Conservation (phyloP, 2,329 filamentous ascomycete species). For the Didymella pinodella region DNA sequence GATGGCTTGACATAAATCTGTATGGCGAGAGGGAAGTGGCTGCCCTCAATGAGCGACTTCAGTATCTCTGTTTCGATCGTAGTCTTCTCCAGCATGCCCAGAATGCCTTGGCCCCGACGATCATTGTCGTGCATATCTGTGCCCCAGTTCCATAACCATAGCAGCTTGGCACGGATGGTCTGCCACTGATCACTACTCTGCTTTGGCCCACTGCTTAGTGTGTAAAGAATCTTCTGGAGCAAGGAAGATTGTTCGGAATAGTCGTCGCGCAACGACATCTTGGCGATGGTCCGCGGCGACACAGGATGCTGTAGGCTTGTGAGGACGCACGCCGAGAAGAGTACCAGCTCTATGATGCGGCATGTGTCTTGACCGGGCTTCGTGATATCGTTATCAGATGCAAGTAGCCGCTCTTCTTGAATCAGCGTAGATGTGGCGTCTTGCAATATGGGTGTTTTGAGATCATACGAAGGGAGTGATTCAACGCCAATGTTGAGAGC, state of each 20-base stretch:
- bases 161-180: constrained; percentile 66
- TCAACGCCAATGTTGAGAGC: constrained; percentile 54
- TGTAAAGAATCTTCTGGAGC: constrained; percentile 66
- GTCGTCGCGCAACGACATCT: constrained; percentile 70
- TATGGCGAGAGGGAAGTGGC: constrained; percentile 68
- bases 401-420: constrained; percentile 60
- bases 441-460: constrained; percentile 45
- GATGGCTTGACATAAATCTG: constrained; percentile 67
- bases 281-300: constrained; percentile 57
- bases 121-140: constrained; percentile 54
- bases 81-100: constrained; percentile 66
- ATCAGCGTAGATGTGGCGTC: constrained; percentile 47
- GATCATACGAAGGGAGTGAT: constrained; percentile 54
- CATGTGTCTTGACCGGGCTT: constrained; percentile 64
- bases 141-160: constrained; percentile 80
- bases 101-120: constrained; percentile 57
- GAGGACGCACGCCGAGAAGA: constrained; percentile 59
- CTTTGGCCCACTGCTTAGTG: constrained; percentile 61
- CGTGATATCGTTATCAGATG: constrained; percentile 70
- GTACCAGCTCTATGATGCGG: constrained; percentile 68
- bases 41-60: constrained; percentile 69
- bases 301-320: constrained; percentile 52
- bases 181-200: constrained; percentile 64
- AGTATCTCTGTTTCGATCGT: constrained; percentile 75
- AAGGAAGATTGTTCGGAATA: constrained; percentile 70